Percentiles rank a stretch among this genome's conserved stretches.
Conservation (phyloP, 768 basidiomycete genomes). For the Auriscalpium microsporum region DNA sequence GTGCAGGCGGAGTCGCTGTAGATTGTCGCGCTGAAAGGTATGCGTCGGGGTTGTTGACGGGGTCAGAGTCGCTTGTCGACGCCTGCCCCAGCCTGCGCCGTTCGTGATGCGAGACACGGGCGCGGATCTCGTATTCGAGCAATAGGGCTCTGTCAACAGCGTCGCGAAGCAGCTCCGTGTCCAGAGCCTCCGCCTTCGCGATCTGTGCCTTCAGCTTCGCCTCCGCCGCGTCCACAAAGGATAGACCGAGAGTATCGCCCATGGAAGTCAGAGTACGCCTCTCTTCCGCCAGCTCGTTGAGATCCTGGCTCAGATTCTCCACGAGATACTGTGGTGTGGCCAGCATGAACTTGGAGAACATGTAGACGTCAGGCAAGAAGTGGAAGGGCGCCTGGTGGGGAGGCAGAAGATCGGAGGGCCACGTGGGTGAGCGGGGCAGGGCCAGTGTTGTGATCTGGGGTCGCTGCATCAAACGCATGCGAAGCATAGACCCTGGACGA, state of each 20-base stretch:
- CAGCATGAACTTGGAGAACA: conserved; percentile 92
- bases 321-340: conserved; percentile 83
- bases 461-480: conserved; percentile 85
- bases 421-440: conserved; percentile 81
- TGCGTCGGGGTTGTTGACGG: conserved; percentile 46
- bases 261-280: conserved; percentile 53
- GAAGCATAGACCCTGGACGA: conserved; percentile 50
- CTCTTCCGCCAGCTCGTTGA: conserved; percentile 66
- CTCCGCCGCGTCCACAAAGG: conserved; percentile 75
- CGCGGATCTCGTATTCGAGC: conserved; percentile 46
- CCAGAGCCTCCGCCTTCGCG: conserved; percentile 68
- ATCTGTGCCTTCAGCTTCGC: conserved; percentile 73
- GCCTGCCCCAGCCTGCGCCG: conserved; percentile 22
- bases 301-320: conserved; percentile 60
- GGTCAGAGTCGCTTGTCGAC: conserved; percentile 4
- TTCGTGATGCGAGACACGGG: conserved; percentile 23
- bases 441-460: conserved; percentile 94
- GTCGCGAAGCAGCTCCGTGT: conserved; percentile 54
- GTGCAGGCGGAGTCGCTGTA: conserved; percentile 13
- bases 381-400: conserved; percentile 93
- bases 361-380: conserved; percentile 86
- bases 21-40: conserved; percentile 40
- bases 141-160: conserved; percentile 56
- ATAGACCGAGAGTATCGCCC: conserved; percentile 68
- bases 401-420: conserved; percentile 89